A percentile compares a stretch with the other conserved stretches of the same genome.
phyloP scores from a whole-genome alignment of 495 filamentous ascomycete species.

The Pseudevernia furfuracea region DNA sequence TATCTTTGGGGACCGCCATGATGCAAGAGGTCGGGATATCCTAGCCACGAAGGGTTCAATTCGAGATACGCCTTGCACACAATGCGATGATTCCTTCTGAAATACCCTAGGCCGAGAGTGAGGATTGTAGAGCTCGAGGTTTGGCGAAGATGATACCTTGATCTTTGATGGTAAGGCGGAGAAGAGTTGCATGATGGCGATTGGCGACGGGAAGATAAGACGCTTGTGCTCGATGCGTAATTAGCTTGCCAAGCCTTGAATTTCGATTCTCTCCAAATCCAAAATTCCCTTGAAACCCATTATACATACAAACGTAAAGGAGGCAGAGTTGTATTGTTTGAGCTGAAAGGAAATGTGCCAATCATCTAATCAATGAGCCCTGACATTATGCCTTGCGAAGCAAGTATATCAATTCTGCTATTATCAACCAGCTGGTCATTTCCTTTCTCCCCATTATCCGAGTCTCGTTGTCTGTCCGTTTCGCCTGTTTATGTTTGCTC shows the following conservation, averaged over 20 bases:
- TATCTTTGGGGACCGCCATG: slow-evolving; percentile 61
- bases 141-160: neutral
- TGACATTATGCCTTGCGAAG: neutral
- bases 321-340: no score
- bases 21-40: neutral
- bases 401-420: neutral
- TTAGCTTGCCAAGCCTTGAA: neutral
- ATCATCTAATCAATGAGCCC: neutral
- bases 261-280: neutral
- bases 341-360: no score
- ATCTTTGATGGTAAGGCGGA: neutral
- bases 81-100: neutral
- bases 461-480: neutral
- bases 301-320: no score
- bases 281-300: no score
- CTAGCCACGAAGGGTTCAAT: slow-evolving; percentile 3
- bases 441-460: neutral
- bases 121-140: neutral
- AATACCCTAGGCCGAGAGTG: neutral
- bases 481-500: neutral
- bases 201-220: neutral
- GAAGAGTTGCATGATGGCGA: neutral
- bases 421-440: neutral
- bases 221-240: neutral
- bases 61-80: neutral